phyloP scores from a whole-genome alignment of 148 eudicot species.

The Rheum nobile region DNA sequence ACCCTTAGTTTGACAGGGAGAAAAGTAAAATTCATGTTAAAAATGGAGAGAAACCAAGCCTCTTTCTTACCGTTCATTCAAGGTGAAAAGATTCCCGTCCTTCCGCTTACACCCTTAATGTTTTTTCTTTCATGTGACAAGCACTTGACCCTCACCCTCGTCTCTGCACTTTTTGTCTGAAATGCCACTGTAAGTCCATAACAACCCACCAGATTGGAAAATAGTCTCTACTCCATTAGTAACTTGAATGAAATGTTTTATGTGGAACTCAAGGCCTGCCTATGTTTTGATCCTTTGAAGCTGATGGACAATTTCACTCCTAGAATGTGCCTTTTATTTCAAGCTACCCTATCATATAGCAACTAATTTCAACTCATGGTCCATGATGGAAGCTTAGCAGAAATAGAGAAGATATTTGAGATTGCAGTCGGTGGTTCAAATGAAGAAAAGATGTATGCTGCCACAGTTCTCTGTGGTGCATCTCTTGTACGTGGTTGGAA shows the following conservation, averaged over 20 bases:
- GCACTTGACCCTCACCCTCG: not conserved
- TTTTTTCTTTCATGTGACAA: not conserved
- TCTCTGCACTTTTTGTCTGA: not conserved
- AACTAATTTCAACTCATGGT: slow-evolving; percentile 17
- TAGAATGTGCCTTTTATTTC: not conserved
- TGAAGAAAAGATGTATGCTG: slow-evolving; percentile 79
- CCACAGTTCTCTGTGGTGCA: slow-evolving; percentile 81
- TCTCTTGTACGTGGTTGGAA: slow-evolving; percentile 94
- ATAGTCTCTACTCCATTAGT: not conserved
- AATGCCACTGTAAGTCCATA: not conserved
- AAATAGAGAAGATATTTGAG: slow-evolving; percentile 76
- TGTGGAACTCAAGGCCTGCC: not conserved
- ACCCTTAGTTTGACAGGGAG: not conserved
- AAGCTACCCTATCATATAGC: not conserved
- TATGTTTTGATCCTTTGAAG: not conserved
- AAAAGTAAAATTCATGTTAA: not conserved
- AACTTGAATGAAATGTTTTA: not conserved
- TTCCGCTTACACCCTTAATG: not conserved
- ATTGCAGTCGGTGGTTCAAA: slow-evolving; percentile 70
- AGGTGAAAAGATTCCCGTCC: not conserved
- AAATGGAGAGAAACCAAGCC: not conserved
- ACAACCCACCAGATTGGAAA: not conserved
- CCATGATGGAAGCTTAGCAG: slow-evolving; percentile 84
- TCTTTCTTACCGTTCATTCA: not conserved
- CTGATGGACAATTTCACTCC: not conserved